phyloP scores from a whole-genome alignment of 345 rosid species.

The Stellera chamaejasme region DNA sequence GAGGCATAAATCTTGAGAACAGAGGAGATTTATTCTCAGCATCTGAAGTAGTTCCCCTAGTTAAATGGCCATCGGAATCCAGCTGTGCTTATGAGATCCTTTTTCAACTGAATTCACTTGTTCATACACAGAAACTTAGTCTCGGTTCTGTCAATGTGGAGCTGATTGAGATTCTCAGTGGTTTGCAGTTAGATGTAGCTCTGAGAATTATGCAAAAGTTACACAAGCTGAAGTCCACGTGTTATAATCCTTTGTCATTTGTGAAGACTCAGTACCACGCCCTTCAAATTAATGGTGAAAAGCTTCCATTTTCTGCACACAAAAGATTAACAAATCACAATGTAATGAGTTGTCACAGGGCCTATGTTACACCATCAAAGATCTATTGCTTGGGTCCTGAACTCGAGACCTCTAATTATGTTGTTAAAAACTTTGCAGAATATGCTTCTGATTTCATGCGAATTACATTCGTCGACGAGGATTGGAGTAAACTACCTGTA shows the following conservation, averaged over 20 bases:
- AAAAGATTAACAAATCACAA: constrained; percentile 39
- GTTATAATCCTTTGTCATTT: constrained; percentile 56
- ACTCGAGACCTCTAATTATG: constrained; percentile 78
- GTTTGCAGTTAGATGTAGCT: constrained; percentile 38
- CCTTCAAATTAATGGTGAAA: constrained; percentile 27
- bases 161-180: constrained; percentile 35
- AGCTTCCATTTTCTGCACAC: constrained; percentile 26
- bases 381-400: constrained; percentile 93
- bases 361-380: constrained; percentile 68
- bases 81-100: constrained; percentile 60
- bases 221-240: constrained; percentile 48
- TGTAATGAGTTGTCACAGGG: constrained; percentile 77
- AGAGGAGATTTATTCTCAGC: constrained; percentile 37
- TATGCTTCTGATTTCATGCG: constrained; percentile 82
- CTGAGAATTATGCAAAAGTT: constrained; percentile 52
- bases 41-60: constrained; percentile 55
- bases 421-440: constrained; percentile 65
- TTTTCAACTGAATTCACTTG: constrained; percentile 72
- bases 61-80: constrained; percentile 27
- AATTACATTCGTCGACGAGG: constrained; percentile 91
- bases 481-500: constrained; percentile 76
- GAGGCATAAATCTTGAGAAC: constrained; percentile 27
- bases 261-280: constrained; percentile 35
- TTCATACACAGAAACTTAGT: constrained; percentile 74
- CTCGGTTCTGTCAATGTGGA: constrained; percentile 39